A percentile compares a stretch with the other conserved stretches of the same genome.
Evolutionary conservation across 2,329 filamentous ascomycete species (phyloP).

Genomic region (Beauveria sp.): DNA sequence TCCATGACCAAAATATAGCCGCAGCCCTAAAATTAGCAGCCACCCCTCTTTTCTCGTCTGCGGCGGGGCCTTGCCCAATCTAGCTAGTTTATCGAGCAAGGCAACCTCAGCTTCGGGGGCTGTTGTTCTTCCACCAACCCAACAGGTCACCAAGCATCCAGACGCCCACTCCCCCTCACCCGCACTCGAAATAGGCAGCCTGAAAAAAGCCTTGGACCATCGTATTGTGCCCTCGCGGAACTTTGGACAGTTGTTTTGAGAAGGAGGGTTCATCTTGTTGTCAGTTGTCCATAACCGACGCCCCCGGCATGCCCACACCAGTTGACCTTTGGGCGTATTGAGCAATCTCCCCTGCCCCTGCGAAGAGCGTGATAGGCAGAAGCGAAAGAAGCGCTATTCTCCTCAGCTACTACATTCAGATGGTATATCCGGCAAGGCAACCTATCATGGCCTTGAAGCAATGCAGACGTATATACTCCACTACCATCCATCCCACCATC

Average conservation of each 20-base stretch:
- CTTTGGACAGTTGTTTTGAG: no score
- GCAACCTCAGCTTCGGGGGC: no score
- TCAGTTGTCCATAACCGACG: no score
- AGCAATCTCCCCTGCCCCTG: no score
- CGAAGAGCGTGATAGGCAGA: background rate
- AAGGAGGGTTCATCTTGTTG: no score
- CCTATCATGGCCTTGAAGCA: background rate
- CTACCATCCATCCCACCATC: background rate
- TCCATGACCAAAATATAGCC: background rate
- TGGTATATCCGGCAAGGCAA: background rate
- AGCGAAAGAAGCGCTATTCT: background rate
- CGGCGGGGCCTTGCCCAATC: background rate
- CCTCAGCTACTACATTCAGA: background rate
- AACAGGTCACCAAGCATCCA: no score
- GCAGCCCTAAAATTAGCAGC: conserved; percentile 2
- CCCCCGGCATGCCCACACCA: no score
- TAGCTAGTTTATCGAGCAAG: no score
- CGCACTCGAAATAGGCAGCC: background rate
- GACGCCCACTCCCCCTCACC: background rate
- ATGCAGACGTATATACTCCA: background rate
- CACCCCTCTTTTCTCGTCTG: background rate
- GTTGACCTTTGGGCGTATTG: no score
- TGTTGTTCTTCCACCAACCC: no score
- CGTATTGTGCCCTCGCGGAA: no score
- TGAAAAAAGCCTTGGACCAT: no score